A percentile compares a stretch with the other conserved stretches of the same genome.
Conservation (phyloP, 164 flowering plant species). For the Buxus sempervirens region DNA sequence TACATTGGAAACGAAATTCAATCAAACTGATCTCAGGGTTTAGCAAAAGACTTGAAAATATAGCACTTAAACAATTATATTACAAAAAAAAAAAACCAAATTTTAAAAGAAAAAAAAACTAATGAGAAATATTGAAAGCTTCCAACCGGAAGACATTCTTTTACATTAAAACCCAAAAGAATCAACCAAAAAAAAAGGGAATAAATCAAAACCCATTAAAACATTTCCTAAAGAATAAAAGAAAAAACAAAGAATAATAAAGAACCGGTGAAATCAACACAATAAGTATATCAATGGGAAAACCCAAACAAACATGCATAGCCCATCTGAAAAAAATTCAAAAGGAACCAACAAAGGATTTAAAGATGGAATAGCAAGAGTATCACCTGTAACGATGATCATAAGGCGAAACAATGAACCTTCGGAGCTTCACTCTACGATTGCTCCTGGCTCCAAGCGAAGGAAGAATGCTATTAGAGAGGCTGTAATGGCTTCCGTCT, state of each 20-base stretch:
- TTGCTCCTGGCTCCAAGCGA: constrained; percentile 83
- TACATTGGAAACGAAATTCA: no score
- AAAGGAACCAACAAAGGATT: not conserved
- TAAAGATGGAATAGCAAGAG: not conserved
- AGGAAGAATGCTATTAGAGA: constrained; percentile 70
- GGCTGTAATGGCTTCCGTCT: constrained; percentile 88
- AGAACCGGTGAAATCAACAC: not conserved
- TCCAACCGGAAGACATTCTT: not conserved
- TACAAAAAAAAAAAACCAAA: not conserved
- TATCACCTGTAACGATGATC: constrained; percentile 75
- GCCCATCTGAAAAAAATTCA: not conserved
- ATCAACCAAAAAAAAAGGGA: not conserved
- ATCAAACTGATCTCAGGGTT: no score
- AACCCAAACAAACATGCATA: not conserved
- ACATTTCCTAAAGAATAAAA: not conserved
- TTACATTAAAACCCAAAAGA: not conserved
- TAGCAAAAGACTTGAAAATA: no score
- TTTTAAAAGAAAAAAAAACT: no score
- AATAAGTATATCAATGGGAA: not conserved
- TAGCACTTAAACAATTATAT: not conserved
- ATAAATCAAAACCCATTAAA: not conserved
- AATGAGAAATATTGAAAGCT: not conserved
- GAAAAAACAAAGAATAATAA: not conserved
- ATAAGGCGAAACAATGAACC: constrained; percentile 68
- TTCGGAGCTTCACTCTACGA: constrained; percentile 59